These are phyloP conservation scores for Syzygium jambos DNA, from an alignment of 345 rosid species.

Conservation along the genomic window DNA sequence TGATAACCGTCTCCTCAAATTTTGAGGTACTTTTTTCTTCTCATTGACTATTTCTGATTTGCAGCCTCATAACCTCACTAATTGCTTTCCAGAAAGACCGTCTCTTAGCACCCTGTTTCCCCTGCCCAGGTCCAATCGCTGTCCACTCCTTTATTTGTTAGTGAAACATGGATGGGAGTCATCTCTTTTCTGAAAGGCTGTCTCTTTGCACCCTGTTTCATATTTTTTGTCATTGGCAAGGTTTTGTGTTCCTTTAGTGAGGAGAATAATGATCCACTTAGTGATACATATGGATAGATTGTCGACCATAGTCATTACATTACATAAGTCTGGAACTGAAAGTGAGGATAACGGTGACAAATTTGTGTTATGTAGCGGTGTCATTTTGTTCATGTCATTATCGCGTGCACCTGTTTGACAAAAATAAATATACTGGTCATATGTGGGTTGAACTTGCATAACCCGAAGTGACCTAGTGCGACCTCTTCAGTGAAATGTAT, in stretches of 20 bases:
- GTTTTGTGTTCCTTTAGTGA: neutral
- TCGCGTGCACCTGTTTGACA: neutral
- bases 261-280: neutral
- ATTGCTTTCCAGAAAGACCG: neutral
- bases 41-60: neutral
- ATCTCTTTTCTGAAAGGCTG: neutral
- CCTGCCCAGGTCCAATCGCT: neutral
- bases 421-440: neutral
- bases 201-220: neutral
- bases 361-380: neutral
- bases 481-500: neutral
- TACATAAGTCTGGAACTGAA: neutral
- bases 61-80: neutral
- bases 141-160: neutral
- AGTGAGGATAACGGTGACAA: neutral
- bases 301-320: neutral
- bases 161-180: neutral
- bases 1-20: conserved; percentile 63
- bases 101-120: neutral
- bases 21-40: conserved; percentile 45
- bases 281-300: neutral
- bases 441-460: neutral
- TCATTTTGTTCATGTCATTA: neutral
- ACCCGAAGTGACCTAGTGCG: neutral
- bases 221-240: neutral